Evolutionary conservation across 495 filamentous ascomycete genomes (phyloP).

Genomic region (Ramalina peruviana): DNA sequence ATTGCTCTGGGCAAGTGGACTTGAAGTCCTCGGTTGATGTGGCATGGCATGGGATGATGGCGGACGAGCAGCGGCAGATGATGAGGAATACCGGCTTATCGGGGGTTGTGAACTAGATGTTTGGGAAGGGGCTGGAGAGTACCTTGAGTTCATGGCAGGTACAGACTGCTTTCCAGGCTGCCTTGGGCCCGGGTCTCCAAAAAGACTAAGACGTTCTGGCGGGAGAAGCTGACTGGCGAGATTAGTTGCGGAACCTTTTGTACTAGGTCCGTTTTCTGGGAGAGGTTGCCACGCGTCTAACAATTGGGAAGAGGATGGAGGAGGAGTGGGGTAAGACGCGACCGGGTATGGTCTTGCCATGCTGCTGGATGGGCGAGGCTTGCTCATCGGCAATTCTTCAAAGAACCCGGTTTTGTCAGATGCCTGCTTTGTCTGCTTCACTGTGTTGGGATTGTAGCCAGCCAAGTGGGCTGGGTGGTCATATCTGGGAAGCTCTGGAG

Average conservation of each 20-base stretch:
- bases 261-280: slow-evolving; percentile 12
- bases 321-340: slow-evolving; percentile 16
- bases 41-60: slow-evolving; percentile 39
- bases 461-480: slow-evolving; percentile 4
- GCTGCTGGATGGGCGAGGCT: slow-evolving; percentile 31
- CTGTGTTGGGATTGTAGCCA: slow-evolving; percentile 11
- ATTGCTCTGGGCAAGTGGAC: slow-evolving; percentile 56
- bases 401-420: slow-evolving; percentile 46
- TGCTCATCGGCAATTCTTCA: slow-evolving; percentile 68
- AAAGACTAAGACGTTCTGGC: slow-evolving; percentile 49
- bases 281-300: slow-evolving; percentile 10
- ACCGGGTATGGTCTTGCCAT: slow-evolving; percentile 13
- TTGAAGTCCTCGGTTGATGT: slow-evolving; percentile 75
- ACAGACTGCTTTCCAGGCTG: slow-evolving; percentile 26
- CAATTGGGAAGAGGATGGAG: slow-evolving; percentile 12
- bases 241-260: slow-evolving; percentile 6
- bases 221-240: slow-evolving; percentile 29
- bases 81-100: slow-evolving; percentile 36
- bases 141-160: slow-evolving; percentile 29
- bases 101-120: slow-evolving; percentile 25
- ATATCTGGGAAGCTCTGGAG: neutral
- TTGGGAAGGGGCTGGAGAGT: slow-evolving; percentile 46
- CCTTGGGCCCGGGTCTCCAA: slow-evolving; percentile 30
- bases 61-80: slow-evolving; percentile 29
- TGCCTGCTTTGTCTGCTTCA: slow-evolving; percentile 14